Conservation (phyloP, 495 filamentous ascomycete genomes). For the Tuber indicum region DNA sequence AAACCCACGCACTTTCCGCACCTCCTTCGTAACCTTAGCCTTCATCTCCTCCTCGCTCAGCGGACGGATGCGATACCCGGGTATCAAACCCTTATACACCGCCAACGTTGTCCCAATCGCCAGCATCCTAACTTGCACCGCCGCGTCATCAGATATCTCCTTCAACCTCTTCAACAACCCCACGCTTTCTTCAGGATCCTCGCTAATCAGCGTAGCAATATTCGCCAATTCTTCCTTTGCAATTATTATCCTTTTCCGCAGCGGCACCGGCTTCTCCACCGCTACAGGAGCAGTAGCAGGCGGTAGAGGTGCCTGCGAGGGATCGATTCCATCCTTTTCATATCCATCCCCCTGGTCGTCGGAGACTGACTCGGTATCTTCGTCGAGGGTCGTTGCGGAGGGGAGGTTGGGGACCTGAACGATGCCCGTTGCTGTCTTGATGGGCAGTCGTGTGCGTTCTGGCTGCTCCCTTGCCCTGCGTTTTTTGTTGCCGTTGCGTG, state of each 20-base stretch:
- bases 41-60: constrained; percentile 62
- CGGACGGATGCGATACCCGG: constrained; percentile 88
- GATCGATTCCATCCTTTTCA: constrained; percentile 44
- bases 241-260: constrained; percentile 68
- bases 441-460: constrained; percentile 68
- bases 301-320: not conserved
- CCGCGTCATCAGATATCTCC: constrained; percentile 61
- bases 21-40: constrained; percentile 84
- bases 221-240: constrained; percentile 90
- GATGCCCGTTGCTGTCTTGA: constrained; percentile 70
- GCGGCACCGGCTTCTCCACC: constrained; percentile 46
- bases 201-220: constrained; percentile 72
- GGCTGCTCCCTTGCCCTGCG: constrained; percentile 60
- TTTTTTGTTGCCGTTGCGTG: constrained; percentile 56
- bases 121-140: constrained; percentile 71
- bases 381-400: constrained; percentile 44
- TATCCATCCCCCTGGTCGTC: constrained; percentile 51
- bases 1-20: constrained; percentile 67
- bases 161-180: constrained; percentile 65
- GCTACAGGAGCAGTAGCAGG: not conserved
- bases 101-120: constrained; percentile 77
- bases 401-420: constrained; percentile 47
- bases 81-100: constrained; percentile 93
- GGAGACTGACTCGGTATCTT: constrained; percentile 42
- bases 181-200: constrained; percentile 86